Evolutionary conservation across 2,329 filamentous ascomycete species (phyloP), one percentile per base, ranked within the genome.

Genomic region (Aspergillus piperis): DNA sequence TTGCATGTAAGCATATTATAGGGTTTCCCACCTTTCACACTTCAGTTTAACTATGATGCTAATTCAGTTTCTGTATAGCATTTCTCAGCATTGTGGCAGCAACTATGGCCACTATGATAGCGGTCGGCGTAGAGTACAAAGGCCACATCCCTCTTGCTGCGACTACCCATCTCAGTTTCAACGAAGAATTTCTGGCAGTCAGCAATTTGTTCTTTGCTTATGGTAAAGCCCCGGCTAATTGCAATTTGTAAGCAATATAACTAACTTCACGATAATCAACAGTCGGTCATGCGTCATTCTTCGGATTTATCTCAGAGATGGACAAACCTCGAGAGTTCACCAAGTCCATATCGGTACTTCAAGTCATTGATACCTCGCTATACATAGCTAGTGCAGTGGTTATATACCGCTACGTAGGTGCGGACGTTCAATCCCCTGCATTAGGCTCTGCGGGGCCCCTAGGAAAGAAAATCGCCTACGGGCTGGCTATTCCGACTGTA

Each of bases 181-280:
- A 79, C 27, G 78, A 83, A 19, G 85, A 78, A 11, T 88, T 89
- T 68, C 79, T 86, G 49, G 82, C 85, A 11, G 81, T 89, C 57
- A 82, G 80, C 67, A 90, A 90, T 76, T 90, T 91, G 59, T 81
- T 90, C 58, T 86, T 91, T 60, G 88, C 89, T 58, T 91, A 88
- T 76, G 80, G 86, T 72, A 66, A 10, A 67, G 3, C 6, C 11
- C 32, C 11, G 4, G 11, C 32, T 36, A 13, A 11, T 13, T 4
- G 2, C 2, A 5, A 4, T 6, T 13, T 5, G 32, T 36, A 4
- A 32, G 19, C 1, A 23, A 11, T 21, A 48, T 51, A 13, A 60
- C 54, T 54, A 27, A 30, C 3, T 10, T 17, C 3, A 30, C 17
- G 8, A 13, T 8, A 8, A 15, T 39, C 8, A 15, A 3, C 41